Conservation (phyloP, 2,329 filamentous ascomycete species). For the Beauveria sp. region DNA sequence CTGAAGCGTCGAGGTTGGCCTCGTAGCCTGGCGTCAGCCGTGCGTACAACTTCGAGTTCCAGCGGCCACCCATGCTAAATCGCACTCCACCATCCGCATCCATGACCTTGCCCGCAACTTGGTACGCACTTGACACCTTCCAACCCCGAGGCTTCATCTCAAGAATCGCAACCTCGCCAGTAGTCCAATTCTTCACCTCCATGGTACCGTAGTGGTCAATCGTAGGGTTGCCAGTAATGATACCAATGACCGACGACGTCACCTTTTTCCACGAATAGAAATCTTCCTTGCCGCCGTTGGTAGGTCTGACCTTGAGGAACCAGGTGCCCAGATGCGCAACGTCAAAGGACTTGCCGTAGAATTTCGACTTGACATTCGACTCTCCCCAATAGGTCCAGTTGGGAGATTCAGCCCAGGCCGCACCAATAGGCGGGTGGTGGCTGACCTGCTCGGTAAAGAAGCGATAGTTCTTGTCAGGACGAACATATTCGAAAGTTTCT, state of each 20-base stretch:
- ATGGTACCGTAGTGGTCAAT: slow-evolving; percentile 98
- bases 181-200: slow-evolving; percentile 97
- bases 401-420: slow-evolving; percentile 83
- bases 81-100: slow-evolving; percentile 72
- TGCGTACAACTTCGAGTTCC: slow-evolving; percentile 97
- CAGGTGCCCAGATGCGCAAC: slow-evolving; percentile 94
- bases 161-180: slow-evolving; percentile 78
- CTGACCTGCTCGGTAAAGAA: slow-evolving; percentile 99
- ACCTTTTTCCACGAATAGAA: slow-evolving; percentile 99
- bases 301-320: slow-evolving; percentile 81
- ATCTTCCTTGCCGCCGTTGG: slow-evolving; percentile 68
- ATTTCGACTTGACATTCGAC: slow-evolving; percentile 90
- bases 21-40: slow-evolving; percentile 88
- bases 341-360: slow-evolving; percentile 95
- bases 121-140: slow-evolving; percentile 88
- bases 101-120: slow-evolving; percentile 78
- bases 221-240: slow-evolving; percentile 91
- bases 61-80: slow-evolving; percentile 86
- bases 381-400: slow-evolving; percentile 98
- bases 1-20: slow-evolving; percentile 55
- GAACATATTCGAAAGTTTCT: slow-evolving; percentile 93
- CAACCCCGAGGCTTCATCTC: slow-evolving; percentile 95
- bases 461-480: slow-evolving; percentile 93
- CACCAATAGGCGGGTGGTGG: slow-evolving; percentile 91
- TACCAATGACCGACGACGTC: slow-evolving; percentile 93